A percentile compares a stretch with the other conserved stretches of the same genome.
These are phyloP conservation scores for Thecaphora thlaspeos DNA, from an alignment of 1,284 basidiomycete genomes.

Conservation along the genomic window DNA sequence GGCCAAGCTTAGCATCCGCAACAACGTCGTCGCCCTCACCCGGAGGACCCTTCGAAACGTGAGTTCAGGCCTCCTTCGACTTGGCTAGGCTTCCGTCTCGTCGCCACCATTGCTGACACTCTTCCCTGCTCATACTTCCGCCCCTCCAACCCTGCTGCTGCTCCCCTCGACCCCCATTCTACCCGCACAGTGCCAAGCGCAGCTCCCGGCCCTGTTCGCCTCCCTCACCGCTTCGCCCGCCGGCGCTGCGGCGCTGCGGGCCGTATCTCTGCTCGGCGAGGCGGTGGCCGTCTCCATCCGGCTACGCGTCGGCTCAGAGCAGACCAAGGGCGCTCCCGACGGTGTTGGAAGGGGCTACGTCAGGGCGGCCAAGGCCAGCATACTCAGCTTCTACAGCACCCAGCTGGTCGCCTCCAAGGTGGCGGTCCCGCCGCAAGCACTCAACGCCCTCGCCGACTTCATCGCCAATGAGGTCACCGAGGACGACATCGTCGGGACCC, in stretches of 20 bases:
- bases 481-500: slow-evolving; percentile 27
- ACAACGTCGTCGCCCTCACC: slow-evolving; percentile 24
- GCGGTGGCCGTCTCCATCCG: slow-evolving; percentile 34
- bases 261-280: slow-evolving; percentile 37
- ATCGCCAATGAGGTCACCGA: slow-evolving; percentile 30
- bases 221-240: slow-evolving; percentile 23
- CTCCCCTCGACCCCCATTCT: neutral
- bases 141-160: neutral
- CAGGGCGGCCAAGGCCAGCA: slow-evolving; percentile 15
- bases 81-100: too few species aligned
- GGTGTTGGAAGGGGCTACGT: slow-evolving; percentile 36
- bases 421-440: slow-evolving; percentile 23
- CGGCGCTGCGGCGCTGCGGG: slow-evolving; percentile 22
- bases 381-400: slow-evolving; percentile 44
- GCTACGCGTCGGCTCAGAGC: slow-evolving; percentile 39
- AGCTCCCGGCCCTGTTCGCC: slow-evolving; percentile 31
- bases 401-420: slow-evolving; percentile 47
- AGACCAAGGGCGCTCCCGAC: slow-evolving; percentile 28
- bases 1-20: slow-evolving; percentile 14
- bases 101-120: too few species aligned
- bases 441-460: slow-evolving; percentile 42
- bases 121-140: neutral
- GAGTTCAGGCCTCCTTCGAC: too few species aligned
- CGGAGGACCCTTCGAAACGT: slow-evolving; percentile 30
- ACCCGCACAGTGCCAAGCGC: slow-evolving; percentile 10